Evolutionary conservation across 768 basidiomycete genomes (phyloP), one percentile per base, ranked within the genome.

Genomic region (Amanita thiersii): DNA sequence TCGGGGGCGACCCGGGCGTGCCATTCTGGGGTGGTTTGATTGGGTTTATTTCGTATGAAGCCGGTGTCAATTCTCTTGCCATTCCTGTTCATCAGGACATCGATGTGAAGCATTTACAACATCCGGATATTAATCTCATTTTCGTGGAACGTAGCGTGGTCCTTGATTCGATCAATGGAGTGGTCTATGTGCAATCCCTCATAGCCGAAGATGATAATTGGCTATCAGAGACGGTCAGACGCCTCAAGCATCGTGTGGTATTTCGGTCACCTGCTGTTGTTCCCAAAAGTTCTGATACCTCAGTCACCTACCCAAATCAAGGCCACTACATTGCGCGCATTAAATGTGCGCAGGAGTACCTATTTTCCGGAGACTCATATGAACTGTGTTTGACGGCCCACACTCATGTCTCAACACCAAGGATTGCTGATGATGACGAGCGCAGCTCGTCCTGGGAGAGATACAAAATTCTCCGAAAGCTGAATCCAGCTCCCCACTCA

Each of bases 401-500:
- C 9, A 86, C 85, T 14, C 70, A 59, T 25, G 68, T 89, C 37
- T 60, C 68, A 8, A 53, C 79, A 71, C 72, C 23, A 58, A 63
- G 38, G 50, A 58, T 21, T 39, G 32, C 30, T 51, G 58, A 15
- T 52, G 58, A 1, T 58, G 60, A 15, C n/a, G n/a, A 25, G 10
- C 14, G 20, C n/a, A 38, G 37, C 28, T 68, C 75, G 2, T 81
- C 83, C 9, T 89, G 86, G 86, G 72, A 78, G 43, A 70, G 81
- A 28, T 89, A 85, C 63, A 81, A 80, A 52, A 57, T 56, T 31
- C 72, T 96, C 26, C 80, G 89, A 21, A 58, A 67, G 26, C 65
- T 68, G 37, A 97, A 98, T 54, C 90, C 93, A 3, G 90, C 93
- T 2, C 91, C 91, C 4, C 81, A 94, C 61, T 84, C 87, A 2